phyloP scores from a whole-genome alignment of 192 early-diverging fungal genomes.

The Coemansia sp. region DNA sequence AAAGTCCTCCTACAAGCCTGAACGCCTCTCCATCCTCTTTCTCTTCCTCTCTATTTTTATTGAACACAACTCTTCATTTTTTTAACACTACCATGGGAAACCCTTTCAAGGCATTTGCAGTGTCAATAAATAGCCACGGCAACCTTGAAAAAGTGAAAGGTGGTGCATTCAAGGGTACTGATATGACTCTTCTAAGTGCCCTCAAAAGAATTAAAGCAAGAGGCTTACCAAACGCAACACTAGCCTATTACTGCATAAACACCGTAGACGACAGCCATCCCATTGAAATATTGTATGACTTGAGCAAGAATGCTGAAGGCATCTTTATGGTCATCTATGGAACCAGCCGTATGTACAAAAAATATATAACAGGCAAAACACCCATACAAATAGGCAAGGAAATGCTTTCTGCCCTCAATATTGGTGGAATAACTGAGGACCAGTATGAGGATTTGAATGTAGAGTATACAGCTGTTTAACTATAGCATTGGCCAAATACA shows the following conservation, averaged over 20 bases:
- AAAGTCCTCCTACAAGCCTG: not conserved
- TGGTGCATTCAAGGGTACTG: not conserved
- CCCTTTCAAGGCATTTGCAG: not conserved
- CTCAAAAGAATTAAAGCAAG: not conserved
- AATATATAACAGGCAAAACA: not conserved
- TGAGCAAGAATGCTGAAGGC: not conserved
- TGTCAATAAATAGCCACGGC: not conserved
- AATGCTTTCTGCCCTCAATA: not conserved
- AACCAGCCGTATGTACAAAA: not conserved
- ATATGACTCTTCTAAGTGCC: not conserved
- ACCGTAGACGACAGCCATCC: not conserved
- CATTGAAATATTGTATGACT: not conserved
- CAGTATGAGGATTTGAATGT: not conserved
- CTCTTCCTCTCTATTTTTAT: not conserved
- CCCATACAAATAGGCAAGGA: not conserved
- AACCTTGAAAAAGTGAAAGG: not conserved
- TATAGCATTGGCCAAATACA: not conserved
- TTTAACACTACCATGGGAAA: not conserved
- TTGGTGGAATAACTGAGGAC: not conserved
- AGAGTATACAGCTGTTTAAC: not conserved
- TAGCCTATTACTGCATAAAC: not conserved
- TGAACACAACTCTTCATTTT: not conserved
- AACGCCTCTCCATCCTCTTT: not conserved
- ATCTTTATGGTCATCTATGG: not conserved
- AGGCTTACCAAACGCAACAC: too few relatives aligned